phyloP scores from a whole-genome alignment of 768 basidiomycete genomes.

The Russula emetica region DNA sequence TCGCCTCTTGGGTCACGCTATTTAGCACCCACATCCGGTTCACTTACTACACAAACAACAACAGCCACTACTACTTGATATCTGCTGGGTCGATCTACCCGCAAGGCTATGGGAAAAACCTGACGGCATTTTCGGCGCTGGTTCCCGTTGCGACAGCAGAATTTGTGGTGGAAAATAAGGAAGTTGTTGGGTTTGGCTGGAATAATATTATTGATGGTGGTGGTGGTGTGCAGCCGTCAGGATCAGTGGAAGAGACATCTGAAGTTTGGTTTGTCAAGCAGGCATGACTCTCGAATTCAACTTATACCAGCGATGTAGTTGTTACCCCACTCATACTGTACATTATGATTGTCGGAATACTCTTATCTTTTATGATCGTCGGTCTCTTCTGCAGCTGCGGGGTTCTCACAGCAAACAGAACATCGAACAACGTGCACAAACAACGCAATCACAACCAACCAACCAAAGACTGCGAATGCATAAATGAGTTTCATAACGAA shows the following conservation, averaged over 20 bases:
- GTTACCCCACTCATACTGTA: too few relatives aligned
- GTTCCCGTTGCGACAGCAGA: background rate
- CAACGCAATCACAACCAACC: too few relatives aligned
- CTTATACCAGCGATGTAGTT: too few relatives aligned
- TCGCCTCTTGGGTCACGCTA: background rate
- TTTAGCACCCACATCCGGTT: slow-evolving; percentile 1
- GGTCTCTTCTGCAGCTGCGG: background rate
- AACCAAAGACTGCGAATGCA: background rate
- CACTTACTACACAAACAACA: background rate
- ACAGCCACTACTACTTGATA: background rate
- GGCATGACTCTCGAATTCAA: background rate
- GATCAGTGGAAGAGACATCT: background rate
- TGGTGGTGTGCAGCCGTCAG: background rate
- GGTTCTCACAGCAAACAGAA: background rate
- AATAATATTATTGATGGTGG: background rate
- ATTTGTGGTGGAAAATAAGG: slow-evolving; percentile 5
- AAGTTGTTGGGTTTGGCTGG: slow-evolving; percentile 1
- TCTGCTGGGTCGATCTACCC: slow-evolving; percentile 10
- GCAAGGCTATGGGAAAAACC: slow-evolving; percentile 15
- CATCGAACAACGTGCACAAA: too few relatives aligned
- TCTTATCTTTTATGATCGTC: background rate
- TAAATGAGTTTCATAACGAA: background rate
- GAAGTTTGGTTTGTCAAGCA: slow-evolving; percentile 19
- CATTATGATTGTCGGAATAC: background rate
- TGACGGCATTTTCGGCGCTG: slow-evolving; percentile 4